These are phyloP conservation scores for Mortierella sp. DNA, from an alignment of 371 early-diverging fungal genomes.

Conservation along the genomic window DNA sequence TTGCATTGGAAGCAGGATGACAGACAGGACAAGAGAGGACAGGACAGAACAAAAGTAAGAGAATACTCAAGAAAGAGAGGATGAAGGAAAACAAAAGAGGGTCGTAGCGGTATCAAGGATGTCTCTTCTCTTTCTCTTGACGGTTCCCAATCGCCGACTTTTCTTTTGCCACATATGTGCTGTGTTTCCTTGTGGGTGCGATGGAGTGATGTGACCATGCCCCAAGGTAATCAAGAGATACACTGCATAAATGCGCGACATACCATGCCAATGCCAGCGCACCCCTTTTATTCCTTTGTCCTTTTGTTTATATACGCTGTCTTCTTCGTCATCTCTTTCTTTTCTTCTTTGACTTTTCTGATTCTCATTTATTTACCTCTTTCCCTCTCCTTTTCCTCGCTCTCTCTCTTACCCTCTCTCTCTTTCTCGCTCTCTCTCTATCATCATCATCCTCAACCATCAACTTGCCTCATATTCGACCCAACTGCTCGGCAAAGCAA, in stretches of 20 bases:
- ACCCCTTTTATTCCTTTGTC: no score
- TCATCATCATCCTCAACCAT: background rate
- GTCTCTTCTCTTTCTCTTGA: background rate
- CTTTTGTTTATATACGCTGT: background rate
- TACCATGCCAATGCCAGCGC: no score
- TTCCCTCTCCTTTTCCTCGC: background rate
- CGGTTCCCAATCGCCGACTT: constrained; percentile 12
- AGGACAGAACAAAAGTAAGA: background rate
- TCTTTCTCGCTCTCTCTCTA: background rate
- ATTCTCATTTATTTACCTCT: background rate
- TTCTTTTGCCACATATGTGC: constrained; percentile 9
- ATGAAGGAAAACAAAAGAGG: background rate
- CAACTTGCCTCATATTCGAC: background rate
- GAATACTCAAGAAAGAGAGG: background rate
- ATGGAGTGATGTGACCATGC: no score
- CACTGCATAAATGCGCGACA: no score
- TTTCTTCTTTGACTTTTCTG: background rate
- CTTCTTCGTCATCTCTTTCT: background rate
- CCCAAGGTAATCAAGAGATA: no score
- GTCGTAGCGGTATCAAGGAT: constrained; percentile 2
- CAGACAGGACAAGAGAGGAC: background rate
- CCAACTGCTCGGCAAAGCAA: constrained; percentile 2
- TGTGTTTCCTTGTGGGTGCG: background rate
- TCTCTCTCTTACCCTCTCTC: background rate
- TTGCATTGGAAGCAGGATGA: constrained; percentile 7